phyloP scores from a whole-genome alignment of 225 moss, liverwort and hornwort genomes.

The Polytrichum formosum region DNA sequence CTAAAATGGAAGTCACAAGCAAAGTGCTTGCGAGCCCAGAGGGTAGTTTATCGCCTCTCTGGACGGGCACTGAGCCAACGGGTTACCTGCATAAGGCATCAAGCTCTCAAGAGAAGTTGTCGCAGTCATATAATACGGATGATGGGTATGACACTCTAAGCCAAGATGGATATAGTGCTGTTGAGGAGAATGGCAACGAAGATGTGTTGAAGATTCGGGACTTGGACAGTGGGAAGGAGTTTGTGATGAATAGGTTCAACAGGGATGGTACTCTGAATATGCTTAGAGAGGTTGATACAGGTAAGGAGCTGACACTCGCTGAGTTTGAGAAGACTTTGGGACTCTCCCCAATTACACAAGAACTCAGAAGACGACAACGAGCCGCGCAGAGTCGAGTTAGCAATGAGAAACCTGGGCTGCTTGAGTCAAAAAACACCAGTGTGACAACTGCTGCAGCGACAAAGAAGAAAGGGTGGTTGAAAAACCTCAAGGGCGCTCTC shows the following conservation, averaged over 20 bases:
- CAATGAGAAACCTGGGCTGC: conserved; percentile 38
- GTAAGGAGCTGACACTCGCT: conserved; percentile 81
- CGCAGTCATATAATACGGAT: conserved; percentile 48
- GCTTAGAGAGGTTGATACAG: conserved; percentile 81
- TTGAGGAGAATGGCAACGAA: conserved; percentile 58
- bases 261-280: conserved; percentile 59
- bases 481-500: conserved; percentile 29
- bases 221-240: conserved; percentile 94
- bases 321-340: conserved; percentile 88
- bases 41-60: conserved; percentile 49
- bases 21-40: conserved; percentile 48
- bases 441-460: conserved; percentile 13
- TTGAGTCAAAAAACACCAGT: conserved; percentile 7
- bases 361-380: conserved; percentile 79
- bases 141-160: conserved; percentile 48
- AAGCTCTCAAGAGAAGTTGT: conserved; percentile 50
- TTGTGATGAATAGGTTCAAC: conserved; percentile 63
- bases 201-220: conserved; percentile 70
- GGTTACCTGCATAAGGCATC: conserved; percentile 41
- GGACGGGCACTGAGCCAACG: conserved; percentile 20
- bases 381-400: conserved; percentile 56
- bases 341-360: conserved; percentile 84
- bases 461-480: conserved; percentile 64
- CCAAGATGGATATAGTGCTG: conserved; percentile 53
- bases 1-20: conserved; percentile 27